Percentiles rank a stretch among this genome's conserved stretches.
Evolutionary conservation across 495 filamentous ascomycete genomes (phyloP).

Genomic region (Penicillium silybi): DNA sequence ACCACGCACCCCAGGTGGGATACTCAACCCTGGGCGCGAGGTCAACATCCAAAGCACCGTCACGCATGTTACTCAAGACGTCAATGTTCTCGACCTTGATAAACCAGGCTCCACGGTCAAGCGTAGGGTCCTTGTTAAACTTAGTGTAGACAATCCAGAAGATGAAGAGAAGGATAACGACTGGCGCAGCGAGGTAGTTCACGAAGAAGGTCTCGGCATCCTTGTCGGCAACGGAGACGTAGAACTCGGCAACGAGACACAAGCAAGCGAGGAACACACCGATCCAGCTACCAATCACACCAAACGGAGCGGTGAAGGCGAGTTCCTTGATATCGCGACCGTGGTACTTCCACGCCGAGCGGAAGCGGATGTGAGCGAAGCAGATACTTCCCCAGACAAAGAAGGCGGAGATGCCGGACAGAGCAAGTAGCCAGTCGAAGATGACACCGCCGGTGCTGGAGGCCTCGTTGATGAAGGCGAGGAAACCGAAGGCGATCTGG

Average conservation of each 20-base stretch:
- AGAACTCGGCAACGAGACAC: slow-evolving; percentile 60
- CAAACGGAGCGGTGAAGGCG: slow-evolving; percentile 61
- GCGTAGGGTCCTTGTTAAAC: slow-evolving; percentile 19
- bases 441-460: slow-evolving; percentile 28
- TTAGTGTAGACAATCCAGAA: slow-evolving; percentile 29
- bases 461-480: slow-evolving; percentile 53
- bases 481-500: slow-evolving; percentile 49
- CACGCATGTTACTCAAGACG: slow-evolving; percentile 19
- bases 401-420: slow-evolving; percentile 63
- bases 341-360: slow-evolving; percentile 51
- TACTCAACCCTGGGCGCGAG: slow-evolving; percentile 25
- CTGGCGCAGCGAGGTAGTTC: slow-evolving; percentile 54
- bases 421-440: slow-evolving; percentile 63
- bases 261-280: slow-evolving; percentile 54
- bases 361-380: slow-evolving; percentile 72
- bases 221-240: slow-evolving; percentile 39
- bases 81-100: slow-evolving; percentile 22
- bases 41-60: slow-evolving; percentile 21
- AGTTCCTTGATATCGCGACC: slow-evolving; percentile 66
- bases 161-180: slow-evolving; percentile 48
- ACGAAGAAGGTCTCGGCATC: slow-evolving; percentile 58
- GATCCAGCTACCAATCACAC: slow-evolving; percentile 63
- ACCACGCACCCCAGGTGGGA: slow-evolving; percentile 23
- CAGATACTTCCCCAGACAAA: slow-evolving; percentile 73
- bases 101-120: slow-evolving; percentile 25